phyloP scores from a whole-genome alignment of 768 basidiomycete species.

The Boletus insuetus region DNA sequence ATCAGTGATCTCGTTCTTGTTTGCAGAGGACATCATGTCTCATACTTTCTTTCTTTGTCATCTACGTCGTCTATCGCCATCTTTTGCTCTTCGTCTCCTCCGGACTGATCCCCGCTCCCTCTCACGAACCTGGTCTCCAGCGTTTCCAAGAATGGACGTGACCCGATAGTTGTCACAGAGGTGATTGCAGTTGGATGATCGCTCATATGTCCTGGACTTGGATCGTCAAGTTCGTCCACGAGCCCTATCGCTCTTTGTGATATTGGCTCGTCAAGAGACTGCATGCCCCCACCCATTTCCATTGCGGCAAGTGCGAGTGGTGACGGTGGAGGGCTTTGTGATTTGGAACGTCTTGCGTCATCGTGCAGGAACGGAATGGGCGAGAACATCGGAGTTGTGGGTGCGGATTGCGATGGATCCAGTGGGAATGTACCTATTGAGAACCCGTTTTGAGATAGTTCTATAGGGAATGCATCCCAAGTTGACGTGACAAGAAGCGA shows the following conservation, averaged over 20 bases:
- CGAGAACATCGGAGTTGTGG: slow-evolving; percentile 80
- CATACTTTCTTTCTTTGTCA: slow-evolving; percentile 60
- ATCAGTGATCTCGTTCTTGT: background rate
- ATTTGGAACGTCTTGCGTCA: slow-evolving; percentile 76
- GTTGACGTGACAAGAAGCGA: slow-evolving; percentile 81
- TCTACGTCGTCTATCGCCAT: slow-evolving; percentile 41
- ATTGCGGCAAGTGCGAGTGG: slow-evolving; percentile 53
- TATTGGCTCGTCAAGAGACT: slow-evolving; percentile 35
- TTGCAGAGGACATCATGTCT: background rate
- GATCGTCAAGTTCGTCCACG: slow-evolving; percentile 85
- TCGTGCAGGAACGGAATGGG: slow-evolving; percentile 86
- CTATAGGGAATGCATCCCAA: slow-evolving; percentile 64
- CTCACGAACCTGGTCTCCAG: slow-evolving; percentile 66
- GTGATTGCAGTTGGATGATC: slow-evolving; percentile 72
- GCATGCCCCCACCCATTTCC: slow-evolving; percentile 33
- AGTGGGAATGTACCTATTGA: slow-evolving; percentile 36
- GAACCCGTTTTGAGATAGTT: slow-evolving; percentile 31
- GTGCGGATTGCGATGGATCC: slow-evolving; percentile 51
- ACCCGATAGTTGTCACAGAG: slow-evolving; percentile 51
- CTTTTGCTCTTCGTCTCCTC: slow-evolving; percentile 26
- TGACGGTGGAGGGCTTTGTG: slow-evolving; percentile 76
- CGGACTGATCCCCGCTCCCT: slow-evolving; percentile 35
- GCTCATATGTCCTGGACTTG: slow-evolving; percentile 80
- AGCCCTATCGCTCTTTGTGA: slow-evolving; percentile 61
- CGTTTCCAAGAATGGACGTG: slow-evolving; percentile 51